These are phyloP conservation scores for Parasitella parasitica DNA, from an alignment of 371 early-diverging fungal species.

Conservation along the genomic window DNA sequence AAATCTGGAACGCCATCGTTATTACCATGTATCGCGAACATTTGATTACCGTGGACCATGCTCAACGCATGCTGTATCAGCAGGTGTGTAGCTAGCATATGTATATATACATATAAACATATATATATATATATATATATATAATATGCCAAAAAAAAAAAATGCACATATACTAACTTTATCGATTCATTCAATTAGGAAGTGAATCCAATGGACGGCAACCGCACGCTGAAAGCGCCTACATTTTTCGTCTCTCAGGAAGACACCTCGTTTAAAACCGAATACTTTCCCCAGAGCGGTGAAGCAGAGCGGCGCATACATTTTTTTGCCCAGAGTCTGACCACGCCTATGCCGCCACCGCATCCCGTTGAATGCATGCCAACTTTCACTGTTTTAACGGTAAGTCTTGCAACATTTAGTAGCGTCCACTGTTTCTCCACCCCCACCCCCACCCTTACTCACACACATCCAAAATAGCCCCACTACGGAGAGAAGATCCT, in stretches of 20 bases:
- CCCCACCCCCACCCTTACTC: too few relatives aligned
- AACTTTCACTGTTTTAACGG: constrained; percentile 81
- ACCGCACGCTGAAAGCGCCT: constrained; percentile 74
- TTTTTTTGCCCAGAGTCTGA: constrained; percentile 88
- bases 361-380: constrained; percentile 86
- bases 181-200: constrained; percentile 27
- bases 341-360: constrained; percentile 84
- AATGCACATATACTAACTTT: neutral
- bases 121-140: neutral
- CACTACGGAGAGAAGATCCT: constrained; percentile 90
- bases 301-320: constrained; percentile 87
- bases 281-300: constrained; percentile 76
- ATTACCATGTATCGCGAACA: constrained; percentile 89
- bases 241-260: constrained; percentile 85
- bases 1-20: constrained; percentile 89
- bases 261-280: constrained; percentile 74
- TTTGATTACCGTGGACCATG: constrained; percentile 76
- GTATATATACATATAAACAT: too few relatives aligned
- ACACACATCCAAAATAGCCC: constrained; percentile 48
- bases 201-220: constrained; percentile 63
- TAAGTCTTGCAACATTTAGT: too few relatives aligned
- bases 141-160: neutral
- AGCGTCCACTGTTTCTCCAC: too few relatives aligned
- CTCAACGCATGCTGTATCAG: constrained; percentile 78
- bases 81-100: constrained; percentile 51